Base-by-base conservation (phyloP, 164 flowering plant species). In the Tinospora cordifolia region DNA sequence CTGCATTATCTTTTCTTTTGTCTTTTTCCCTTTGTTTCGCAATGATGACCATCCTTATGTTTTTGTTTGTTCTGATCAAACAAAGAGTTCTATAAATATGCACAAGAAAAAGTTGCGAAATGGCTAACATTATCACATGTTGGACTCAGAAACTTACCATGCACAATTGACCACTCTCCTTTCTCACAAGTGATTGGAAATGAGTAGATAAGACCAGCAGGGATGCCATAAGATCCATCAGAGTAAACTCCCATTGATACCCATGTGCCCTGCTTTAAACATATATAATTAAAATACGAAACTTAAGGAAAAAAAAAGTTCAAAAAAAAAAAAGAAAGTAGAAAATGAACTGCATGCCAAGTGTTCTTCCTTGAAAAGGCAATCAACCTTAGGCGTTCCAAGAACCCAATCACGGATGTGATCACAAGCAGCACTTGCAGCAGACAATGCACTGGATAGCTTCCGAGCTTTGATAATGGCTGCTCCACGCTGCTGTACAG, bases 191-290 rank as follows among this genome's bases (percentile, higher is more conserved):
- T 90, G 30, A 93, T 94, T 0, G 98, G 98, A 69, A 93, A 93
- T 15, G 98, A 93, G 79, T 93, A 91, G 67, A 91, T 75, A 63
- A 93, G 81, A 26, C 93, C 96, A 25, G 86, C 71, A 59, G 77
- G 89, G 24, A 91, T 82, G 13, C 86, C 88, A 66, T 91, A 93
- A 54, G 97, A 93, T 0, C 98, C 98, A 82, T 91, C 96, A 65
- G 97, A 88, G 75, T 73, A 87, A 19, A 91, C 94, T 70, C 97
- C 97, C 98, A 93, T 91, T 11, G 97, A 93, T 14, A 88, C 92
- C 93, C 92, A 91, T 38, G 85, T 84, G 30, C 91, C 97, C 93
- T 91, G 80, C 7, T 68, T n/a, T 7, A 58, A 75, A 62, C 15
- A 58, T n/a, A 25, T 7, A 24, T n/a, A n/a, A 58, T 65, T 11